Evolutionary conservation across 148 eudicot species (phyloP).

Genomic region (Rhododendron molle): DNA sequence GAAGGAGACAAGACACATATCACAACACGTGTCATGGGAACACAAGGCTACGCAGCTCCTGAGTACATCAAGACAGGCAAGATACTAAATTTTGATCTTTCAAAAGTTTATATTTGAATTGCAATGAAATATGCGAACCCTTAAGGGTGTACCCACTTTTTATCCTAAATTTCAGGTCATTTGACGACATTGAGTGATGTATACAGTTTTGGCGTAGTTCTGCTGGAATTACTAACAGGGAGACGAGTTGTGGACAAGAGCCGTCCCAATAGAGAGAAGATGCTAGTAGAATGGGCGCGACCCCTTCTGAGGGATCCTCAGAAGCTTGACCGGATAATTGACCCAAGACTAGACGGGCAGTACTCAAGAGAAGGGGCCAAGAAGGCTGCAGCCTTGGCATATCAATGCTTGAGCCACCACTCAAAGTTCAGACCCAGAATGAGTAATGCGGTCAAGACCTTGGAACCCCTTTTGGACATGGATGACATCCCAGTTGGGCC

Average conservation of each 20-base stretch:
- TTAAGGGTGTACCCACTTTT: background rate
- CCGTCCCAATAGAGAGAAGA: conserved; percentile 37
- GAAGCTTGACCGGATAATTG: conserved; percentile 34
- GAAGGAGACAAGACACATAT: conserved; percentile 17
- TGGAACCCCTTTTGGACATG: conserved; percentile 34
- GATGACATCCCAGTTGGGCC: conserved; percentile 20
- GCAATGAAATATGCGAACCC: background rate
- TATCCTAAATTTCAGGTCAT: conserved; percentile 26
- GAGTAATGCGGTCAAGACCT: conserved; percentile 34
- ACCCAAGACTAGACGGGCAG: conserved; percentile 49
- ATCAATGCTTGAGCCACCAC: conserved; percentile 48
- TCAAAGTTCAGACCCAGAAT: conserved; percentile 49
- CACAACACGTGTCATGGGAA: conserved; percentile 11
- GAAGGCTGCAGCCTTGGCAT: conserved; percentile 43
- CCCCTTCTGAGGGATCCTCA: conserved; percentile 33
- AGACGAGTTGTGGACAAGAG: conserved; percentile 41
- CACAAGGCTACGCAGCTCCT: conserved; percentile 3
- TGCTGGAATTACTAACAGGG: conserved; percentile 51
- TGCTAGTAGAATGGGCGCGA: conserved; percentile 43
- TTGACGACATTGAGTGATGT: conserved; percentile 54
- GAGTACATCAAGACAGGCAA: conserved; percentile 19
- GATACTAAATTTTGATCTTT: background rate
- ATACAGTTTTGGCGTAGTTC: conserved; percentile 53
- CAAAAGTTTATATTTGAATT: background rate
- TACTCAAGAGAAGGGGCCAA: conserved; percentile 37